Base-by-base conservation (phyloP, 768 basidiomycete genomes). In the Tulasnella sp. region DNA sequence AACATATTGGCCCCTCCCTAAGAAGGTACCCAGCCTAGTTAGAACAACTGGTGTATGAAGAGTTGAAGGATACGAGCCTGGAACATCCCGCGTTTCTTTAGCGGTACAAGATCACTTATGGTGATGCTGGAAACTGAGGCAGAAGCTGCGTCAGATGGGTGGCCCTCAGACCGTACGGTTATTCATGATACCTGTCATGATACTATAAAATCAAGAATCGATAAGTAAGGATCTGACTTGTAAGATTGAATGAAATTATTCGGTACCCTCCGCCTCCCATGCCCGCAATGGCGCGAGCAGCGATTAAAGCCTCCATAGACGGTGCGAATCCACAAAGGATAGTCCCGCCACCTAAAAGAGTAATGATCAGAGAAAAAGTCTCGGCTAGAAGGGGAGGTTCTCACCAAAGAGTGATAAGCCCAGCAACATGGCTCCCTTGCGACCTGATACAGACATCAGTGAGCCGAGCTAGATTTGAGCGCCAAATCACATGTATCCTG, bases 231-330 rank as follows among this genome's bases (percentile, higher is more conserved):
- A 38, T 38, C 7, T 5, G 34, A 5, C 15, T 15, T 24, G 29
- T 30, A 27, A 29, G 63, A 9, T 24, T 43, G 7, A 63, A 62
- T 52, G 58, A 34, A 65, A 60, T 66, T 69, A 64, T 43, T n/a
- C 80, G 84, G 72, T 70, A 88, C 83, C 90, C 86, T 71, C 90
- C 92, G 59, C 92, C 90, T 58, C 89, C 92, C 82, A 90, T 88
- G 52, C 93, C 93, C 24, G 93, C 91, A 45, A 96, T 72, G 2
- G 88, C 83, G 11, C 94, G 81, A 58, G 86, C 88, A 43, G 77
- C 76, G 63, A 95, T 90, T 54, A 96, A 78, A 13, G 77, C 70
- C 63, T 81, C 78, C 93, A 97, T 95, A 5, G 84, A 86, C 8
- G 86, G 82, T 43, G 91, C 94, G 43, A 93, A 65, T 1, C 89